Conservation (phyloP, 2,329 filamentous ascomycete genomes). For the Alternaria viburni region DNA sequence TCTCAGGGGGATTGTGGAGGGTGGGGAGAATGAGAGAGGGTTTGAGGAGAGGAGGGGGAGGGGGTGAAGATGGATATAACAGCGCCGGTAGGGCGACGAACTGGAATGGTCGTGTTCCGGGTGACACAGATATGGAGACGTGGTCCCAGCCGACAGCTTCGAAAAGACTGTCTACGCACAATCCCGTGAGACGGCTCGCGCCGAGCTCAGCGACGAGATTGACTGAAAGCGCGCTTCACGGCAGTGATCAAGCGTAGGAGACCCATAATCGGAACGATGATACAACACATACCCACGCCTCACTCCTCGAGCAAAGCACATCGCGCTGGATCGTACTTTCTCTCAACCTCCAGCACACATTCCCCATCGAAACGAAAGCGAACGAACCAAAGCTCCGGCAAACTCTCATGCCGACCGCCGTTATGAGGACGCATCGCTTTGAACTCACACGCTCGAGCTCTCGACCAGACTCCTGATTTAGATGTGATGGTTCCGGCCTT, state of each 20-base stretch:
- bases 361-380: not conserved
- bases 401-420: not conserved
- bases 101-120: not conserved
- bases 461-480: not conserved
- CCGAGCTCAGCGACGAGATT: not conserved
- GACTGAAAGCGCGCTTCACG: not conserved
- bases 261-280: not conserved
- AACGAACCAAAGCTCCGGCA: not conserved
- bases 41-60: not conserved
- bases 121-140: not conserved
- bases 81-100: not conserved
- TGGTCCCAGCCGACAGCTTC: not conserved
- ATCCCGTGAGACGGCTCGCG: not conserved
- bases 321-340: not conserved
- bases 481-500: not conserved
- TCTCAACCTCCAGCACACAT: not conserved
- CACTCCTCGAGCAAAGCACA: not conserved
- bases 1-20: slow-evolving; percentile 40
- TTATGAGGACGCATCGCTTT: not conserved
- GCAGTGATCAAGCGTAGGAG: not conserved
- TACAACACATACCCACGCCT: not conserved
- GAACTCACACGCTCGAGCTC: not conserved
- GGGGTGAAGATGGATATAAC: not conserved
- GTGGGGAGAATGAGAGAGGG: slow-evolving; percentile 11
- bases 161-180: not conserved